Evolutionary conservation across 805 yeast genomes (phyloP), one percentile per base, ranked within the genome.

Genomic region (Yarrowia hollandica): DNA sequence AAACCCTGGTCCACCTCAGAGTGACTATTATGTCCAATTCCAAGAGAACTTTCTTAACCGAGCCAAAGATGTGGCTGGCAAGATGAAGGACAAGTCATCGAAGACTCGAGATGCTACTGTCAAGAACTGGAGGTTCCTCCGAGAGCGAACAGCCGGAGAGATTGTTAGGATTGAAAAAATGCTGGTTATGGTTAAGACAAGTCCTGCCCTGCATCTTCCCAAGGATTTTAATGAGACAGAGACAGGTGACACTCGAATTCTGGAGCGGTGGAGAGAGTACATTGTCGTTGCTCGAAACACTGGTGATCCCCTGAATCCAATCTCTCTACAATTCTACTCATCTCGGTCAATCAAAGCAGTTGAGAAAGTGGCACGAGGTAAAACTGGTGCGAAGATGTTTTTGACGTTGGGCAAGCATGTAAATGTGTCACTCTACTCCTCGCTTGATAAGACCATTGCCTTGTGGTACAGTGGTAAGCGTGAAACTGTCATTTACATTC

Each of bases 221-320:
- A 62, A 66, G 0, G 63, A 70, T 11, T 77, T 79, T 61, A 75
- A 78, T 12, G 89, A 84, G 61, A 67, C 71, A 9, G 83, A 81
- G 60, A 73, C 77, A 1, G 74, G 76, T 22, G 82, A 81, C 37
- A 76, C 88, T 0, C 72, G 85, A 56, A 77, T 87, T 0, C 62
- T 77, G 9, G 91, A 88, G 60, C 72, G 90, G 48, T 90, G 97
- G 94, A 82, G 79, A 62, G 97, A 91, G 68, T 88, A 83, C 67
- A 73, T 82, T 23, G 85, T 87, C 2, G 89, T 87, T 1, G 84
- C 86, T 1, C 74, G 92, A 61, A 78, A 81, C n/a, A 82, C 88
- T 0, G 83, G 81, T 14, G 72, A 76, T 60, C 48, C 66, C 0
- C 75, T 72, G 2, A 71, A 73, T 9, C 91, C 95, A 0, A 67